phyloP scores from a whole-genome alignment of 257 asterid species.

The Scutellaria galericulata region DNA sequence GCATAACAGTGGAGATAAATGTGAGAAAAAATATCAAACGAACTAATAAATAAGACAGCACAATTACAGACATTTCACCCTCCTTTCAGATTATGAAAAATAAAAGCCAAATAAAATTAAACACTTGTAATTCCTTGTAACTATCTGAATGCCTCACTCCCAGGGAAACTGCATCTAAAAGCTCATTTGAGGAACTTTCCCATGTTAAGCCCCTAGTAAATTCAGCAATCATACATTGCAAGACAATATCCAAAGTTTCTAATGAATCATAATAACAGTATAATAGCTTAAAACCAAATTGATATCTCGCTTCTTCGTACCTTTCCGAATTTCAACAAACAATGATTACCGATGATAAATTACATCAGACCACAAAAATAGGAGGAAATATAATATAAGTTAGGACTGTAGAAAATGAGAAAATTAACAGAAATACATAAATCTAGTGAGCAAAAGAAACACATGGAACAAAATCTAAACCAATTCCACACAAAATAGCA shows the following conservation, averaged over 20 bases:
- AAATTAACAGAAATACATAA: slow-evolving; percentile 17
- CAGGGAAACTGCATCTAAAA: slow-evolving; percentile 2
- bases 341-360: not conserved
- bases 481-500: slow-evolving; percentile 26
- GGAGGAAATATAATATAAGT: not conserved
- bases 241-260: slow-evolving; percentile 5
- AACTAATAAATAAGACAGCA: too few species aligned
- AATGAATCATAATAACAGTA: not conserved
- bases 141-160: slow-evolving; percentile 10
- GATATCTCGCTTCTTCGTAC: not conserved
- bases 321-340: not conserved
- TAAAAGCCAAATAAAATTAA: not conserved
- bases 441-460: slow-evolving; percentile 24
- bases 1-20: too few species aligned
- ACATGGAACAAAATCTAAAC: slow-evolving; percentile 24
- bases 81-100: too few species aligned
- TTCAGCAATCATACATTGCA: slow-evolving; percentile 6
- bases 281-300: slow-evolving; percentile 1
- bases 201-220: not conserved
- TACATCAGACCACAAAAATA: not conserved
- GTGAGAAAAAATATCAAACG: too few species aligned
- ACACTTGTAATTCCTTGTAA: slow-evolving; percentile 6
- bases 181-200: not conserved
- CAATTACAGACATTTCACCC: too few species aligned
- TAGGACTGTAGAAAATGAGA: not conserved